Base-by-base conservation (phyloP, 768 basidiomycete genomes). In the Cystobasidium ongulense region DNA sequence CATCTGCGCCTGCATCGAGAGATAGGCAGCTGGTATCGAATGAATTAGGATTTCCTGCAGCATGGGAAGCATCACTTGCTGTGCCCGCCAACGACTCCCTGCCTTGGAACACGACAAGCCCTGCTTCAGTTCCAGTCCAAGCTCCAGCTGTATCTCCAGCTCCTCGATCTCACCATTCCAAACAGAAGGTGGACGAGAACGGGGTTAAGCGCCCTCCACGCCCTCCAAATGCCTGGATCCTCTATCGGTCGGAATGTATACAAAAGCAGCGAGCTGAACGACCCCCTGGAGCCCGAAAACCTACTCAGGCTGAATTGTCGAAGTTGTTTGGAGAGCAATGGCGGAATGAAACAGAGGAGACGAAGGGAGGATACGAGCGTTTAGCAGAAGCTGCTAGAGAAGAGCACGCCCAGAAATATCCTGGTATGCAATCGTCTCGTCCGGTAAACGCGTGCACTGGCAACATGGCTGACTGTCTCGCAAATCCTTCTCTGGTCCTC, bases 201-300 rank as follows among this genome's bases (percentile, higher is more conserved):
- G 63, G 63, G 39, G 21, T 13, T n/a, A 46, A 39, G 27, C 23
- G 63, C 15, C 38, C 54, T 5, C 71, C 71, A 15, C 85, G 90
- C 0, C 90, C 90, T 3, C 86, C 87, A 5, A 92, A 91, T 79
- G 87, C 90, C 0, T 92, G 89, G 89, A 91, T 92, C 74, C 76
- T 91, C n/a, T 92, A 89, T 80, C 86, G 90, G 46, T 86, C 88
- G 1, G 84, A 87, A 74, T 86, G 85, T 77, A 74, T 75, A 35
- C 81, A 64, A 79, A 77, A 79, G 80, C 35, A 54, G 21, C 53
- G 68, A 29, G 68, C 53, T 3, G 35, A 4, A 11, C 11, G 52
- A 23, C 68, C 36, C 33, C 46, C 52, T 29, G 68, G 68, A 1
- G 38, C 80, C 81, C 75, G 81, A 74, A 75, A 84, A 43, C 65